Evolutionary conservation across 1,284 basidiomycete genomes (phyloP), one percentile per base, ranked within the genome.

Genomic region (Mycena sp.): DNA sequence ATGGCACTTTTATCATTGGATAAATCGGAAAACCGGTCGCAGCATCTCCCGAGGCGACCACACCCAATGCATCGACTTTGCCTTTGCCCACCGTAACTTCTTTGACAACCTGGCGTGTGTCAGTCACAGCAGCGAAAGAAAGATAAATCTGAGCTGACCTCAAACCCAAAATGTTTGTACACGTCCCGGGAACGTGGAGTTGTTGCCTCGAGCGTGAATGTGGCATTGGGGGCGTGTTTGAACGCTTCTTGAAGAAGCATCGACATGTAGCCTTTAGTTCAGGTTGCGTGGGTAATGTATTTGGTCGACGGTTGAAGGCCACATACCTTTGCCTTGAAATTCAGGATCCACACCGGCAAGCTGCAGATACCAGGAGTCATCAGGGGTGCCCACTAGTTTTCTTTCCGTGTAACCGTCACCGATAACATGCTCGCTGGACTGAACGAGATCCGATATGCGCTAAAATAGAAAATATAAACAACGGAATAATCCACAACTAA

Each of bases 61-160:
- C 50, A 11, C 73, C 74, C 11, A 58, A 25, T 3, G 44, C 45
- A 41, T 70, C 64, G 2, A 67, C 54, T 50, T 70, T 72, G 6
- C 73, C 72, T 37, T 64, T 61, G 3, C 72, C 74, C 45, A 74
- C 53, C 19, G 29, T 66, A 11, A 71, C 38, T 4, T 68, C 57
- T 19, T 35, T 51, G 11, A 70, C 44, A 17, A 65, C 32, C 71
- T 83, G 74, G 21, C 14, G 32, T 35, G 32, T 35, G 32, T 35
- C 32, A 35, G 3, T 50, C 16, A 81, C 80, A 72, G 80, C 83
- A 41, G 71, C 71, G 6, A 66, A 57, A 16, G 78, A 80, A 40
- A 82, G 75, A 19, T 35, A 29, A n/a, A 23, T 17, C 30, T 14
- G 6, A 35, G 32, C 71, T 54, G 44, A 75, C 76, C 69, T 73